phyloP scores from a whole-genome alignment of 306 rosid species.

The Prunus padus region DNA sequence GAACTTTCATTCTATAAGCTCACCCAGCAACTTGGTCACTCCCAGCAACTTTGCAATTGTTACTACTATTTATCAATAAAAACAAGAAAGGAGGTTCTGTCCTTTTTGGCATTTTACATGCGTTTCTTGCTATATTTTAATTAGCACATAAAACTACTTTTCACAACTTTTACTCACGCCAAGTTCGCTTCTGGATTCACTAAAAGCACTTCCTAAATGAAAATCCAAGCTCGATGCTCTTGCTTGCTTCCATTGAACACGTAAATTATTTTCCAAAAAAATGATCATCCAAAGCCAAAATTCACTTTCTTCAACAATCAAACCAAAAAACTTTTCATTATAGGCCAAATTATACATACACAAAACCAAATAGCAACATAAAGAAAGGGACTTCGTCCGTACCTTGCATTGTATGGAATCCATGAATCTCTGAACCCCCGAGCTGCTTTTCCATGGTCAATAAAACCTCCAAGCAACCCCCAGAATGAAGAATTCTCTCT shows the following conservation, averaged over 20 bases:
- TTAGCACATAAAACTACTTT: slow-evolving; percentile 1
- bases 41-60: neutral
- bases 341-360: neutral
- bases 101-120: neutral
- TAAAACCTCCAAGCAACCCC: slow-evolving; percentile 36
- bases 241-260: neutral
- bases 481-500: slow-evolving; percentile 8
- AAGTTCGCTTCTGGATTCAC: neutral
- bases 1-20: neutral
- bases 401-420: slow-evolving; percentile 90
- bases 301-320: neutral
- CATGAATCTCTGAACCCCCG: slow-evolving; percentile 80
- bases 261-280: neutral
- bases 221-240: slow-evolving; percentile 7
- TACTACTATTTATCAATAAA: neutral
- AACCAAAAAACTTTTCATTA: slow-evolving; percentile 4
- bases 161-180: neutral
- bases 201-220: neutral
- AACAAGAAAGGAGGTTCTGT: neutral
- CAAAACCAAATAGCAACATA: neutral
- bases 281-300: neutral
- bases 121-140: neutral
- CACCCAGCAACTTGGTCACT: neutral
- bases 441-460: slow-evolving; percentile 44
- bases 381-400: neutral